phyloP scores from a whole-genome alignment of 495 filamentous ascomycete genomes.

The Neurospora sublineolata region DNA sequence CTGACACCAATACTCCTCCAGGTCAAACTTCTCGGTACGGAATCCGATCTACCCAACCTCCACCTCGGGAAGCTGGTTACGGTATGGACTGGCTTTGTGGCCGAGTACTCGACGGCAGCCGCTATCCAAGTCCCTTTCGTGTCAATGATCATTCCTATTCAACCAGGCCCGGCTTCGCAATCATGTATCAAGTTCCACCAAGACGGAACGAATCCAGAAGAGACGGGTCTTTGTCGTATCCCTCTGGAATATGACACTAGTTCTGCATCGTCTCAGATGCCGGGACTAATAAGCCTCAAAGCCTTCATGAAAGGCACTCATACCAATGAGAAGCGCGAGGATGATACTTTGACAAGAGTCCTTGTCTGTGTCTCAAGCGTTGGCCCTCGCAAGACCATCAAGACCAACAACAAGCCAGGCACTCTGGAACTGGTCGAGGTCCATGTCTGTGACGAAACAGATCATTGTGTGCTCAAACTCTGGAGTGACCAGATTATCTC shows the following conservation, averaged over 20 bases:
- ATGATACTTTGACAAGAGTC: slow-evolving; percentile 27
- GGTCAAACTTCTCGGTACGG: slow-evolving; percentile 33
- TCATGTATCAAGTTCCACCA: slow-evolving; percentile 41
- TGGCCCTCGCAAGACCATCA: slow-evolving; percentile 39
- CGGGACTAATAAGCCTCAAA: slow-evolving; percentile 43
- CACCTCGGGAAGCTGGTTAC: slow-evolving; percentile 31
- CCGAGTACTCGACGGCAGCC: slow-evolving; percentile 5
- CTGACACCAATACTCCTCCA: slow-evolving; percentile 3
- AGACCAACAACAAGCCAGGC: slow-evolving; percentile 31
- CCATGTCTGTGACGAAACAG: slow-evolving; percentile 49
- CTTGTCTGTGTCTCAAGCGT: slow-evolving; percentile 47
- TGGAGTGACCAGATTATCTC: slow-evolving; percentile 41
- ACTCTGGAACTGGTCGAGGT: slow-evolving; percentile 38
- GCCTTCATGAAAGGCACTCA: slow-evolving; percentile 42
- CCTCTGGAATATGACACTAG: slow-evolving; percentile 32
- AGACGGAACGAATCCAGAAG: slow-evolving; percentile 22
- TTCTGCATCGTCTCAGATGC: slow-evolving; percentile 21
- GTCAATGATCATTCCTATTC: slow-evolving; percentile 12
- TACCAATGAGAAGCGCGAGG: slow-evolving; percentile 21
- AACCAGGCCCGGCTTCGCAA: slow-evolving; percentile 15
- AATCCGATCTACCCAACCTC: slow-evolving; percentile 19
- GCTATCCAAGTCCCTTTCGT: slow-evolving; percentile 1
- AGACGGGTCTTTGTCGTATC: slow-evolving; percentile 29
- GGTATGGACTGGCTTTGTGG: slow-evolving; percentile 31
- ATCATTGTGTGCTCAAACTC: slow-evolving; percentile 39